Evolutionary conservation across 148 eudicot genomes (phyloP).

Genomic region (Rheum nobile): DNA sequence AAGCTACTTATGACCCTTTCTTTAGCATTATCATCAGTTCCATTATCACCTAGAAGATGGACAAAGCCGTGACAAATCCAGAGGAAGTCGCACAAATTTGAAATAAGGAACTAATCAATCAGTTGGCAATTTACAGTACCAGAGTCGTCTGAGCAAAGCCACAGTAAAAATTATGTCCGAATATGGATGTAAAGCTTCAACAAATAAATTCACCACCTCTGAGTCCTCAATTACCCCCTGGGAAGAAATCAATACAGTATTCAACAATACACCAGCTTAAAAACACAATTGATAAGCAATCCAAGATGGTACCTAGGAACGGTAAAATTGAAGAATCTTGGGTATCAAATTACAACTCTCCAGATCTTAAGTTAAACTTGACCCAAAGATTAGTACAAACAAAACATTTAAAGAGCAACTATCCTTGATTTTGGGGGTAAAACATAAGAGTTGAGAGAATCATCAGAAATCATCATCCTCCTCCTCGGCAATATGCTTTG

Average conservation of each 20-base stretch:
- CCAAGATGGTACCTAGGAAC: background rate
- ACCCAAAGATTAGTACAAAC: background rate
- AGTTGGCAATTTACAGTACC: too few relatives aligned
- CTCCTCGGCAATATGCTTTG: conserved; percentile 92
- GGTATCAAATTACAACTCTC: background rate
- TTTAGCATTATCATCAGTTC: background rate
- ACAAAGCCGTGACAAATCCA: too few relatives aligned
- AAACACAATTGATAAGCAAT: background rate
- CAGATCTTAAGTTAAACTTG: background rate
- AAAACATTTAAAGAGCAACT: background rate
- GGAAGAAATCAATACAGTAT: background rate
- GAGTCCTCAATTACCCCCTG: background rate
- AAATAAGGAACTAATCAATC: too few relatives aligned
- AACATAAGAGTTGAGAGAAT: background rate
- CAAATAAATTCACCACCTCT: background rate
- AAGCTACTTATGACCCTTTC: background rate
- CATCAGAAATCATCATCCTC: conserved; percentile 89
- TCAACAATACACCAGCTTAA: background rate
- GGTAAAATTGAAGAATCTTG: background rate
- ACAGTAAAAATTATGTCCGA: too few relatives aligned
- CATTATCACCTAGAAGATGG: background rate
- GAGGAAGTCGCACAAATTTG: too few relatives aligned
- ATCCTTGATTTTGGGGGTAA: background rate
- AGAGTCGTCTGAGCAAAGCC: too few relatives aligned
- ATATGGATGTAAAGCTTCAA: too few relatives aligned